phyloP scores from a whole-genome alignment of 2,329 filamentous ascomycete genomes.

The Biscogniauxia sp. region DNA sequence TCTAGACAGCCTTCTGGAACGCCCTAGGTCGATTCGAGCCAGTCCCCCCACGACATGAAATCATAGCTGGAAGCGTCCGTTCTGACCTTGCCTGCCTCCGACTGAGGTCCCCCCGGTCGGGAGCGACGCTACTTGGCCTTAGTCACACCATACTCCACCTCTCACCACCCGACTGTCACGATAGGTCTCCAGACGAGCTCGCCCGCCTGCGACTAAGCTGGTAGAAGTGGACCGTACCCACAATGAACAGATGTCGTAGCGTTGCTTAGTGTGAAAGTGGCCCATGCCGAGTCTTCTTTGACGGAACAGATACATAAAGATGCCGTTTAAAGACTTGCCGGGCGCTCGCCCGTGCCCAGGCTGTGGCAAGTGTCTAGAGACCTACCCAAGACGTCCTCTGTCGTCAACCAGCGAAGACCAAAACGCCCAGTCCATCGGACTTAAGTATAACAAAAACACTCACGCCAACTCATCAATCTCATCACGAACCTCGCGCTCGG shows the following conservation, averaged over 20 bases:
- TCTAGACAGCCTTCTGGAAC: slow-evolving; percentile 11
- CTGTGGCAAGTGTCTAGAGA: slow-evolving; percentile 16
- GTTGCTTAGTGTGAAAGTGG: slow-evolving; percentile 17
- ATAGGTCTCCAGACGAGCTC: slow-evolving; percentile 24
- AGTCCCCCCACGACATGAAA: neutral
- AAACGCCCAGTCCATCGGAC: slow-evolving; percentile 9
- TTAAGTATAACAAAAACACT: neutral
- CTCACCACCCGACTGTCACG: slow-evolving; percentile 32
- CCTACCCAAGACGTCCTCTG: slow-evolving; percentile 15
- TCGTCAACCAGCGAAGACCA: slow-evolving; percentile 13
- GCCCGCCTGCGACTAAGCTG: slow-evolving; percentile 23
- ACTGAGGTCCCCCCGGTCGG: slow-evolving; percentile 14
- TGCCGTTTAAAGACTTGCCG: neutral
- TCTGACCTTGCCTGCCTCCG: slow-evolving; percentile 6
- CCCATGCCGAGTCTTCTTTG: slow-evolving; percentile 17
- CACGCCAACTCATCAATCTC: neutral
- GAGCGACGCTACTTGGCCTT: slow-evolving; percentile 14
- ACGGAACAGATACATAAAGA: slow-evolving; percentile 8
- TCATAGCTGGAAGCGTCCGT: slow-evolving; percentile 7
- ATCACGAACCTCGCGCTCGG: slow-evolving; percentile 11
- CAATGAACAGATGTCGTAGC: slow-evolving; percentile 18
- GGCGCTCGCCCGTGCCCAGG: slow-evolving; percentile 3
- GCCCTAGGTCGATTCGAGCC: neutral
- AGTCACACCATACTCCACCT: slow-evolving; percentile 30
- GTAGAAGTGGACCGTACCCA: slow-evolving; percentile 29